Percentiles rank a stretch among this genome's conserved stretches.
These are phyloP conservation scores for Ottelia alismoides DNA, from an alignment of 106 monocot genomes.

Conservation along the genomic window DNA sequence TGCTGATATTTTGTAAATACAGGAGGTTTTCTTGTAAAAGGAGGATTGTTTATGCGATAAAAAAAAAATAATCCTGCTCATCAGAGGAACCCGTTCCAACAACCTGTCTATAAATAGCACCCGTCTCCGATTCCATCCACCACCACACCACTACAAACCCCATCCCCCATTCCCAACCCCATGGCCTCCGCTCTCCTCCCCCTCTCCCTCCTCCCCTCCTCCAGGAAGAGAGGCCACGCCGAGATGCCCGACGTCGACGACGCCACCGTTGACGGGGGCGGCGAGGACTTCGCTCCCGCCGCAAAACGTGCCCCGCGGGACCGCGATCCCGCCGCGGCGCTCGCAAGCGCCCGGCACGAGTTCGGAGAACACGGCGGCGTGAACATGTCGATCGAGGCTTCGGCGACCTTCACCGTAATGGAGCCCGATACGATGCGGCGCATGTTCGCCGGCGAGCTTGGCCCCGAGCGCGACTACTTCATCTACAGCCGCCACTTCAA, in stretches of 20 bases:
- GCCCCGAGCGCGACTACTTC: slow-evolving; percentile 70
- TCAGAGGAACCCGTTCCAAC: too few species aligned
- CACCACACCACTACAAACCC: too few species aligned
- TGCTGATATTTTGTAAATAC: too few species aligned
- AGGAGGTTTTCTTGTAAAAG: too few species aligned
- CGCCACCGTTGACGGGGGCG: neutral
- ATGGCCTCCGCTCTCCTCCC: neutral
- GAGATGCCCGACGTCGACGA: too few species aligned
- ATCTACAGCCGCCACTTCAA: slow-evolving; percentile 81
- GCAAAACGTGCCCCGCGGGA: neutral
- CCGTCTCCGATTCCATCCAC: too few species aligned
- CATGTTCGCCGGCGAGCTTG: slow-evolving; percentile 67
- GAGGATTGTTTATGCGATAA: too few species aligned
- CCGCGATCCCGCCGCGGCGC: slow-evolving; percentile 55
- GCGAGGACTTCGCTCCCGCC: neutral
- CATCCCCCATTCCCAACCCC: too few species aligned
- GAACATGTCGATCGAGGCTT: slow-evolving; percentile 95
- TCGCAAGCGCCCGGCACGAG: slow-evolving; percentile 64
- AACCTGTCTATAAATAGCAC: too few species aligned
- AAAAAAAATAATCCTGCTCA: too few species aligned
- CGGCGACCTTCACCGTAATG: slow-evolving; percentile 87
- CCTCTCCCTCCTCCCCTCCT: neutral
- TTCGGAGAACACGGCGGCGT: slow-evolving; percentile 87
- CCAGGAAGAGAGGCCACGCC: too few species aligned
- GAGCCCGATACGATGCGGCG: slow-evolving; percentile 66